phyloP scores from a whole-genome alignment of 2,329 filamentous ascomycete genomes.

The Leptodontidium sp. region DNA sequence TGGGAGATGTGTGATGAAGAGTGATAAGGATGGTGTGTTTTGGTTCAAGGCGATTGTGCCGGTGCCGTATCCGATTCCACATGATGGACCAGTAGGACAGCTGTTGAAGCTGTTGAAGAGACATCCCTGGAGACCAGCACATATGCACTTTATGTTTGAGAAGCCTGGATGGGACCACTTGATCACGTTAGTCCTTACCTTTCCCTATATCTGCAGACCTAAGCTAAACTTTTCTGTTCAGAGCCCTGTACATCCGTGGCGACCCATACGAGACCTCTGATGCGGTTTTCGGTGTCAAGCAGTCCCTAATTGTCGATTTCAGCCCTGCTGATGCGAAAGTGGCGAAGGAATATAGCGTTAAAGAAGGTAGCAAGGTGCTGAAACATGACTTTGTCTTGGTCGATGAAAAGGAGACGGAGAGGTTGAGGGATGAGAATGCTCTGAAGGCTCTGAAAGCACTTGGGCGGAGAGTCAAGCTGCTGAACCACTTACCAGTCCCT shows the following conservation, averaged over 20 bases:
- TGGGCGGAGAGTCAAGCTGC: constrained; percentile 68
- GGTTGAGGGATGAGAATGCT: constrained; percentile 72
- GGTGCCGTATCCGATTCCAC: constrained; percentile 84
- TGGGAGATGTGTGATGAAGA: constrained; percentile 75
- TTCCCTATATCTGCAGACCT: not conserved
- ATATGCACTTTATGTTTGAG: constrained; percentile 91
- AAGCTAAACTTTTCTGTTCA: constrained; percentile 45
- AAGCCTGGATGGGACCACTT: constrained; percentile 81
- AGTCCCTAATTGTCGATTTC: constrained; percentile 76
- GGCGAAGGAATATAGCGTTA: constrained; percentile 68
- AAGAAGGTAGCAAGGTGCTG: constrained; percentile 69
- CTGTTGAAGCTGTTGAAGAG: constrained; percentile 70
- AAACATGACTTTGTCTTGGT: constrained; percentile 82
- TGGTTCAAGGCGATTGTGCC: constrained; percentile 89
- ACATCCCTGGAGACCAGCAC: constrained; percentile 80
- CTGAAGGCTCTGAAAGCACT: constrained; percentile 65
- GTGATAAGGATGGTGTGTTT: constrained; percentile 76
- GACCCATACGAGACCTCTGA: constrained; percentile 86
- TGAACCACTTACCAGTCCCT: constrained; percentile 79
- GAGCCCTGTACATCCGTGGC: constrained; percentile 77
- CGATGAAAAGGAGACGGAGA: constrained; percentile 71
- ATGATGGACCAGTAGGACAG: constrained; percentile 84
- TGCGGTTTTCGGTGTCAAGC: constrained; percentile 87
- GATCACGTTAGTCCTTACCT: constrained; percentile 71
- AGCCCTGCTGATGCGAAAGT: constrained; percentile 58